Evolutionary conservation across 176 grass and related monocot genomes (phyloP), one percentile per base, ranked within the genome.

Genomic region (Ensete glaucum): DNA sequence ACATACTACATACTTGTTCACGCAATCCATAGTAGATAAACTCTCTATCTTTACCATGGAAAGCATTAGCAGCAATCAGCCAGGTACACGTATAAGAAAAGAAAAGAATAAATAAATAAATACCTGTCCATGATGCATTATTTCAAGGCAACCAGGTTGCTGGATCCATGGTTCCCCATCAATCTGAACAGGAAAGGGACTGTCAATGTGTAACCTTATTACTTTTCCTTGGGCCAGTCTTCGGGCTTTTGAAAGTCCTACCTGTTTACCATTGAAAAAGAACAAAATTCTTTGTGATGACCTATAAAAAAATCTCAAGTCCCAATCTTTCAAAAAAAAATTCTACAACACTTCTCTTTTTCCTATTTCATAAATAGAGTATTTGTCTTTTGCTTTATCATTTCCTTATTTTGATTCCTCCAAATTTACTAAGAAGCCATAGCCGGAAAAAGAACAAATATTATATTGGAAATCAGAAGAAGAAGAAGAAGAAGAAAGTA

Each of bases 121-220:
- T 86, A 96, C 93, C 89, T 96, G 93, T 54, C 83, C 85, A 82
- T 72, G 83, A 76, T 96, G 85, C 80, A 83, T 88, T 75, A 96
- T 96, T 79, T 96, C 90, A 62, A 96, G 84, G 67, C 89, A 92
- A 54, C 87, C 93, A 73, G 90, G 85, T 73, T 87, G 82, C 64
- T 96, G 93, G 70, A 96, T 96, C 89, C 89, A 96, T 72, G 93
- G 93, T 76, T 96, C 93, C 65, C 93, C 93, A 77, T 96, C 93
- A 23, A 92, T 82, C 87, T 96, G 93, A 74, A 96, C 85, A 72
- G 93, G 93, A 69, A 96, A 96, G 62, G 90, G 87, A 69, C 93
- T 88, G 85, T 90, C 85, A 50, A 93, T 81, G 62, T 90, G 81
- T 71, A 96, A 74, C 77, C 82, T 96, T 86, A 96, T 88, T 53